Percentiles rank a stretch among this genome's conserved stretches.
Evolutionary conservation across 345 rosid genomes (phyloP).

Genomic region (Aquilaria sinensis): DNA sequence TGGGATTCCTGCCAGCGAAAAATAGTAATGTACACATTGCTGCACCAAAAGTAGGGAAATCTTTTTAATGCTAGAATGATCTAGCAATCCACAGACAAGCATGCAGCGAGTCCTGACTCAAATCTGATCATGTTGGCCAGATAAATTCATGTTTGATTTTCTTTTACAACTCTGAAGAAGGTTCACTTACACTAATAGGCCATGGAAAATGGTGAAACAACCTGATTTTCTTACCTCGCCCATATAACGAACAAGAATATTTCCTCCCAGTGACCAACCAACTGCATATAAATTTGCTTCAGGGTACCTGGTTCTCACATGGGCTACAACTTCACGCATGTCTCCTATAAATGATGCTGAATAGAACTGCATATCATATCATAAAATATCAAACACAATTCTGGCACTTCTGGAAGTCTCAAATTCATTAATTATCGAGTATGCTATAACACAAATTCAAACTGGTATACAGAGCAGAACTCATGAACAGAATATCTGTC

Average conservation of each 20-base stretch:
- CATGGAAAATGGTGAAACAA: too few relatives aligned
- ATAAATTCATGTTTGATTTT: too few relatives aligned
- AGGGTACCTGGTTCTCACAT: constrained; percentile 56
- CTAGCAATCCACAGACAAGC: background rate
- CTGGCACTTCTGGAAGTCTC: too few relatives aligned
- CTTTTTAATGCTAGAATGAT: background rate
- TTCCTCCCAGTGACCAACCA: constrained; percentile 97
- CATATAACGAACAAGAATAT: constrained; percentile 84
- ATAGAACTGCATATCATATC: constrained; percentile 70
- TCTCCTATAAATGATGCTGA: constrained; percentile 96
- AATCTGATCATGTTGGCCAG: too few relatives aligned
- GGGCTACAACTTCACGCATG: constrained; percentile 57
- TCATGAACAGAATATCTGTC: too few relatives aligned
- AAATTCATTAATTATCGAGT: too few relatives aligned
- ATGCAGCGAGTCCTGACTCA: background rate
- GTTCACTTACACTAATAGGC: too few relatives aligned
- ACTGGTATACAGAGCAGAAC: too few relatives aligned
- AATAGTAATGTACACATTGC: background rate
- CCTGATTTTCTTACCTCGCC: constrained; percentile 46
- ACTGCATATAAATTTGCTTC: constrained; percentile 75
- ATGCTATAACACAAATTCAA: too few relatives aligned
- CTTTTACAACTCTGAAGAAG: too few relatives aligned
- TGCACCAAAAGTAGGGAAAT: background rate
- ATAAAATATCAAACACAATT: constrained; percentile 9
- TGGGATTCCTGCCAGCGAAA: constrained; percentile 55